Base-by-base conservation (phyloP, 768 basidiomycete genomes). In the Infundibulicybe gibba region DNA sequence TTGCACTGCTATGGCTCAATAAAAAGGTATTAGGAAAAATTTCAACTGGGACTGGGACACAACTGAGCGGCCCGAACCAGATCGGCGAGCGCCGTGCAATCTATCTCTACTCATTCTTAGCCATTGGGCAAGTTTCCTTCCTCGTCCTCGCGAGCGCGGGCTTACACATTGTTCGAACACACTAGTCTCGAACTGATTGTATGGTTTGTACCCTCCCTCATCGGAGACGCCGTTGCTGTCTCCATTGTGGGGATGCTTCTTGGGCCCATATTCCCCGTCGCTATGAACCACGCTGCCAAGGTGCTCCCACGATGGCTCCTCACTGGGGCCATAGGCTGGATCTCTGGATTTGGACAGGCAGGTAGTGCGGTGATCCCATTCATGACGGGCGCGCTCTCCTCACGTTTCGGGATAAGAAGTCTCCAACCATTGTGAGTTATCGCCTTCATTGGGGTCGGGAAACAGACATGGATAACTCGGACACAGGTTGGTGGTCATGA, bases 231-330 rank as follows among this genome's bases (percentile, higher is more conserved):
- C 2, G 70, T 88, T 3, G 79, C 82, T 0, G 72, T 89, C 17
- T 74, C 83, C 2, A 53, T 87, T 39, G 64, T 87, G 11, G 88
- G 87, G 14, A 41, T 88, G 8, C 62, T 88, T 16, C 68, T 90
- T n/a, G 88, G 86, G 0, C 87, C 86, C 2, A 79, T 89, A 67
- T 89, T 84, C 57, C 85, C 85, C 2, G 76, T 87, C 38, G 72
- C 79, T 8, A 81, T 92, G 79, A 87, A 85, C 57, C 77, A 86
- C 38, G 68, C 83, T 1, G 76, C 80, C 5, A 73, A 80, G 2
- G 71, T 90, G 44, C 63, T 94, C 6, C 91, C 90, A 5, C 72
- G 72, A 6, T 83, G 83, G 75, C 70, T 93, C 8, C 71, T 90
- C 20, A 77, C 73, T 39, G 79, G 75, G 17, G 73, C 80, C 10